phyloP scores from a whole-genome alignment of 805 yeast genomes.

The Ogataea henricii region DNA sequence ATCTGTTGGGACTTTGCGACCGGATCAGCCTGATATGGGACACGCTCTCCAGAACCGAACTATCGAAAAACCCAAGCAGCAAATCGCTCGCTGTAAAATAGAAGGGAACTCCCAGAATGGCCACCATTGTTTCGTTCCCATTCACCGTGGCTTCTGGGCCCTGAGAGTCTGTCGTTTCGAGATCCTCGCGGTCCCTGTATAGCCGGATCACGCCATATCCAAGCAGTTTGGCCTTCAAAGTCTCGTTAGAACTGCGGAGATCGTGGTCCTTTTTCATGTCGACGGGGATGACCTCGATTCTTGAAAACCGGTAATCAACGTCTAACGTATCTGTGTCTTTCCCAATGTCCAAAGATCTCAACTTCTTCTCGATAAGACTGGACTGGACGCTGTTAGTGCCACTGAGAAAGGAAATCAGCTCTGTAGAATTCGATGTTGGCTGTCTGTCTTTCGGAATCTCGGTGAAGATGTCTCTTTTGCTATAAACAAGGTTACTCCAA shows the following conservation, averaged over 20 bases:
- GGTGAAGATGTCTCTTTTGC: slow-evolving; percentile 23
- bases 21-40: slow-evolving; percentile 74
- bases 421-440: slow-evolving; percentile 10
- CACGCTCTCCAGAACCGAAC: slow-evolving; percentile 50
- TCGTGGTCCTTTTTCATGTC: slow-evolving; percentile 28
- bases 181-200: slow-evolving; percentile 52
- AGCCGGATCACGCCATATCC: slow-evolving; percentile 77
- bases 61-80: slow-evolving; percentile 73
- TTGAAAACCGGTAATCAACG: slow-evolving; percentile 39
- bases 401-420: slow-evolving; percentile 10
- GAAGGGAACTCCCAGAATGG: slow-evolving; percentile 83
- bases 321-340: slow-evolving; percentile 5
- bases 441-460: slow-evolving; percentile 9
- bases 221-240: slow-evolving; percentile 60
- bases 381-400: slow-evolving; percentile 9
- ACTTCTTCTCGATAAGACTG: slow-evolving; percentile 16
- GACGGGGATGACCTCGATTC: slow-evolving; percentile 35
- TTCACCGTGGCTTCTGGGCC: slow-evolving; percentile 18
- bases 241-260: slow-evolving; percentile 32
- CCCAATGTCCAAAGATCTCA: slow-evolving; percentile 9
- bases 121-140: slow-evolving; percentile 67
- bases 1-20: slow-evolving; percentile 66
- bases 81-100: slow-evolving; percentile 85
- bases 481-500: slow-evolving; percentile 27
- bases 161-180: too few relatives aligned